Base-by-base conservation (phyloP, 23 red algal genomes). In the Agarophyton chilense region DNA sequence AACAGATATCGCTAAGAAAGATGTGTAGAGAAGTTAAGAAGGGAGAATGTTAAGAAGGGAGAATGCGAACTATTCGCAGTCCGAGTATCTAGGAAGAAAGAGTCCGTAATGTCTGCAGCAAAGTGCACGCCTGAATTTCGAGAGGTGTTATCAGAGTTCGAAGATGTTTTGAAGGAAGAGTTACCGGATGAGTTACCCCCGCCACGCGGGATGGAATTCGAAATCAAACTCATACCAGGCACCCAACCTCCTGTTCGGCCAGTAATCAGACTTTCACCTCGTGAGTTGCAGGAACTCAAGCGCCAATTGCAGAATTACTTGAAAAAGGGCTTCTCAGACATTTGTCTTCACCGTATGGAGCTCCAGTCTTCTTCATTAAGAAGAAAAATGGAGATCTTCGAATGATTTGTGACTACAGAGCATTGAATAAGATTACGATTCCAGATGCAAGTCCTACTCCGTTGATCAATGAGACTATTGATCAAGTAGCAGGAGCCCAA, bases 341-440 rank as follows among this genome's bases (percentile, higher is more conserved):
- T 72, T 87, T 53, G 71, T 89, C 5, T n/a, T n/a, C n/a, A n/a
- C n/a, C n/a, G n/a, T n/a, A n/a, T n/a, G n/a, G n/a, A n/a, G n/a
- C n/a, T n/a, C n/a, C n/a, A n/a, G n/a, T n/a, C n/a, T 89, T 89
- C 56, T 78, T 89, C 40, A 72, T 78, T 16, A 89, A 74, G 52
- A 80, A 80, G 26, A 79, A 72, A 22, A 72, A 79, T 45, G 54
- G 84, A 49, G 66, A 46, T 24, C 39, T 89, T 24, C 56, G 84
- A 51, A 62, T 77, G 73, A 34, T 74, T 0, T 74, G 52, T 25
- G 84, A 89, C 46, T 89, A 89, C 29, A 42, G 71, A 26, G 84
- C 55, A 9, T 45, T 89, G 4, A 89, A 89, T 42, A 74, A 77
- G n/a, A 74, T 89, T 4, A 89, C 84, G 2, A 36, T 77, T 40